A percentile compares a stretch with the other conserved stretches of the same genome.
These are phyloP conservation scores for Leccinum barrowsii DNA, from an alignment of 768 basidiomycete species.

Conservation along the genomic window DNA sequence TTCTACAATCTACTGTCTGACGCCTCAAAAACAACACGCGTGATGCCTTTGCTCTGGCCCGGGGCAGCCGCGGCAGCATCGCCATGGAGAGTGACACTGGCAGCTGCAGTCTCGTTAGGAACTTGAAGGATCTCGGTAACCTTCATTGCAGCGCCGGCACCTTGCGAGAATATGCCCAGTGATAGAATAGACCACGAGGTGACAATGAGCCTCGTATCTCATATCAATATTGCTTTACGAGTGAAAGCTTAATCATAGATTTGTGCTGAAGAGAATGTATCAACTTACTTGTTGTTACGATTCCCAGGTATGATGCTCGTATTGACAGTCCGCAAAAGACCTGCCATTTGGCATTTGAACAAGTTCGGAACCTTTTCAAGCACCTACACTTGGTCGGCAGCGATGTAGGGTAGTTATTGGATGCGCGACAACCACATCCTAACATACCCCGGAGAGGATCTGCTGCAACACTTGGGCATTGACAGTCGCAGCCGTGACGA, in stretches of 20 bases:
- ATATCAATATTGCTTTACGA: constrained; percentile 82
- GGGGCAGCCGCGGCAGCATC: constrained; percentile 72
- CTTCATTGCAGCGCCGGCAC: constrained; percentile 92
- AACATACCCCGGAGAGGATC: constrained; percentile 12
- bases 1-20: constrained; percentile 13
- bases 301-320: constrained; percentile 92
- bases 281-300: constrained; percentile 88
- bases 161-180: constrained; percentile 83
- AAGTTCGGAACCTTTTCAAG: no score
- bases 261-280: neutral
- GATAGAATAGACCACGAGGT: constrained; percentile 74
- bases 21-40: constrained; percentile 74
- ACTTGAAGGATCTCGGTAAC: constrained; percentile 86
- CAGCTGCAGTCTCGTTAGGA: constrained; percentile 55
- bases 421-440: neutral
- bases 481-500: constrained; percentile 25
- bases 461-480: constrained; percentile 21
- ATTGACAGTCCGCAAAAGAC: constrained; percentile 79
- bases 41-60: constrained; percentile 57
- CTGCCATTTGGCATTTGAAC: constrained; percentile 62
- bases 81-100: constrained; percentile 58
- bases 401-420: no score
- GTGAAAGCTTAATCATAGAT: neutral
- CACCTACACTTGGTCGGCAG: no score
- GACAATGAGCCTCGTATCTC: constrained; percentile 82